phyloP scores from a whole-genome alignment of 371 early-diverging fungal species.

The Zychaea mexicana region DNA sequence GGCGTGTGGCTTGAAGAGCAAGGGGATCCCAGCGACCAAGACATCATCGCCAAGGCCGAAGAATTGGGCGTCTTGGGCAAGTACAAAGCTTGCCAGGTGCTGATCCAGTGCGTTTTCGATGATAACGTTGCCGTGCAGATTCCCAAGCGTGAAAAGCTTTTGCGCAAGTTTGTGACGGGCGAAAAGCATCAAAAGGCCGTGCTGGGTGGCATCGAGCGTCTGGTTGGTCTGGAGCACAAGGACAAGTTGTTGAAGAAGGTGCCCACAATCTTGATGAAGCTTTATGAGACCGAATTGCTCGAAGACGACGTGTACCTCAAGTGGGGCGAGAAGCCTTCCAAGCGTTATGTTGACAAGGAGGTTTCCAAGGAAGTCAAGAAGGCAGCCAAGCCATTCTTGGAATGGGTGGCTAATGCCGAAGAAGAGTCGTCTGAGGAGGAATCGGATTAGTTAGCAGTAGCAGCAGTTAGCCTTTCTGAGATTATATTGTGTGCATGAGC shows the following conservation, averaged over 20 bases:
- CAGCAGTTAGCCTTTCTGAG: no score
- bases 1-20: slow-evolving; percentile 68
- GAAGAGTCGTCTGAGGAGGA: slow-evolving; percentile 50
- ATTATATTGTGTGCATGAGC: no score
- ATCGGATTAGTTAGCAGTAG: slow-evolving; percentile 7
- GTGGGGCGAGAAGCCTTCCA: slow-evolving; percentile 90
- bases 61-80: slow-evolving; percentile 79
- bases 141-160: slow-evolving; percentile 65
- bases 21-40: slow-evolving; percentile 59
- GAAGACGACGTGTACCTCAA: slow-evolving; percentile 88
- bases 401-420: slow-evolving; percentile 81
- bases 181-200: slow-evolving; percentile 90
- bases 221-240: slow-evolving; percentile 71
- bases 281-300: slow-evolving; percentile 90
- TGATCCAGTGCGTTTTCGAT: slow-evolving; percentile 76
- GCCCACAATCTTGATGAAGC: slow-evolving; percentile 80
- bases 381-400: slow-evolving; percentile 88
- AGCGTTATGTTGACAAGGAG: slow-evolving; percentile 86
- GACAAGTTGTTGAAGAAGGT: slow-evolving; percentile 72
- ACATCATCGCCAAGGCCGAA: slow-evolving; percentile 76
- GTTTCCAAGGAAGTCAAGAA: slow-evolving; percentile 78
- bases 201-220: slow-evolving; percentile 92
- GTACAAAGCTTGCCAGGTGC: slow-evolving; percentile 73
- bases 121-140: slow-evolving; percentile 65
- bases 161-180: slow-evolving; percentile 67